Evolutionary conservation across 2,329 filamentous ascomycete species (phyloP), one percentile per base, ranked within the genome.

Genomic region (Cladobotryum protrusum): DNA sequence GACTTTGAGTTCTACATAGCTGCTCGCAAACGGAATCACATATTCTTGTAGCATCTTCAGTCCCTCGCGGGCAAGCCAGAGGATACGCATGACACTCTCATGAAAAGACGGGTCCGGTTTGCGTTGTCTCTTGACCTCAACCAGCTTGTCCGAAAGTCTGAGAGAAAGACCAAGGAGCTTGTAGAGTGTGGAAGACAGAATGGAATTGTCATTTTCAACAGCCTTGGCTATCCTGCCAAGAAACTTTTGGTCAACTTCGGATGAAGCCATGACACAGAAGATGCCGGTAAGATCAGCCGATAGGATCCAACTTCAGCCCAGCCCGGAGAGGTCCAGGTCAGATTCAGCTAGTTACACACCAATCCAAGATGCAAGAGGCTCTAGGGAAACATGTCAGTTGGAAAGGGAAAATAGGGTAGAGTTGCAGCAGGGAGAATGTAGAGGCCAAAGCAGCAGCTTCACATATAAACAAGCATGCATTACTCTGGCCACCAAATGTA

Each of bases 211-310:
- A 53, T 79, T 73, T 63, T 85, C 83, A 59, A 89, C 90, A 54
- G 83, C 79, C 69, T 85, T 87, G 66, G 93, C 92, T 65, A 96
- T 85, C 64, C 83, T 85, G 71, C 89, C 90, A 62, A 99, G 79
- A 71, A 95, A 96, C 73, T 97, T 99, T 73, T 96, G 91, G 69
- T 99, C 93, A 55, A 97, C 89, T 72, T 96, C 89, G 54, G 90
- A 93, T 65, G 91, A 93, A 72, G 93, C 93, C 93, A 97, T 99
- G 55, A n/a, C 15, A 19, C n/a, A 13, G 15, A 17, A 11, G 17
- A 19, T 13, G 9, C 17, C 37, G 20, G 37, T 17, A 19, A 19
- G 15, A 19, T 11, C 15, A 17, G 15, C 15, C 15, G 9, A 5
- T 17, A 41, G 1, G 37, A 41, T 17, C 37, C 11, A 41, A 13